Percentiles rank a stretch among this genome's conserved stretches.
phyloP scores from a whole-genome alignment of 306 rosid species.

The Hippophae gyantsensis region DNA sequence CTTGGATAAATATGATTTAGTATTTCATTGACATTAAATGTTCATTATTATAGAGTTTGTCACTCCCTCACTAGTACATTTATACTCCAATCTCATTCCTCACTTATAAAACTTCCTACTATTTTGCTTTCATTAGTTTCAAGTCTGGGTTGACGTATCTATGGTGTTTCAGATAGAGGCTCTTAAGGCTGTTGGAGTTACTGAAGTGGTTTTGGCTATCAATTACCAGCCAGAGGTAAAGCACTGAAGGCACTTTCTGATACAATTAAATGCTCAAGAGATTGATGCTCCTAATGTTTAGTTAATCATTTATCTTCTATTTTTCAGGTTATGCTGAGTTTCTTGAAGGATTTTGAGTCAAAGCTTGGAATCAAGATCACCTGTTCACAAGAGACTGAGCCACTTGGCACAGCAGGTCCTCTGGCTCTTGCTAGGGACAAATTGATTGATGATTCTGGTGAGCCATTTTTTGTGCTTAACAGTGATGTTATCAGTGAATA shows the following conservation, averaged over 20 bases:
- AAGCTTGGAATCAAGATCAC: slow-evolving; percentile 92
- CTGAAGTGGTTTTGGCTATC: slow-evolving; percentile 93
- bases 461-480: slow-evolving; percentile 96
- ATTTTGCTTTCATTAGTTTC: background rate
- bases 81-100: no score
- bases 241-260: background rate
- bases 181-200: slow-evolving; percentile 86
- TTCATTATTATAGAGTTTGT: no score
- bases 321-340: slow-evolving; percentile 85
- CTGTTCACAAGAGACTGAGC: slow-evolving; percentile 99
- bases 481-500: slow-evolving; percentile 97
- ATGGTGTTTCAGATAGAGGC: slow-evolving; percentile 74
- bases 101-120: no score
- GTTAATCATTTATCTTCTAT: slow-evolving; percentile 15
- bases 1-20: no score
- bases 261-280: slow-evolving; percentile 6
- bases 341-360: slow-evolving; percentile 88
- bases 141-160: slow-evolving; percentile 7
- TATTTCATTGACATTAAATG: no score
- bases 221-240: slow-evolving; percentile 98
- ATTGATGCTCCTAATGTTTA: slow-evolving; percentile 13
- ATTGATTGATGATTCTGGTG: slow-evolving; percentile 68
- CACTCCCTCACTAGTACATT: no score
- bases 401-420: slow-evolving; percentile 97
- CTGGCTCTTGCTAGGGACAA: slow-evolving; percentile 98